These are phyloP conservation scores for Penicillium paxilli DNA, from an alignment of 495 filamentous ascomycete species.

Conservation along the genomic window DNA sequence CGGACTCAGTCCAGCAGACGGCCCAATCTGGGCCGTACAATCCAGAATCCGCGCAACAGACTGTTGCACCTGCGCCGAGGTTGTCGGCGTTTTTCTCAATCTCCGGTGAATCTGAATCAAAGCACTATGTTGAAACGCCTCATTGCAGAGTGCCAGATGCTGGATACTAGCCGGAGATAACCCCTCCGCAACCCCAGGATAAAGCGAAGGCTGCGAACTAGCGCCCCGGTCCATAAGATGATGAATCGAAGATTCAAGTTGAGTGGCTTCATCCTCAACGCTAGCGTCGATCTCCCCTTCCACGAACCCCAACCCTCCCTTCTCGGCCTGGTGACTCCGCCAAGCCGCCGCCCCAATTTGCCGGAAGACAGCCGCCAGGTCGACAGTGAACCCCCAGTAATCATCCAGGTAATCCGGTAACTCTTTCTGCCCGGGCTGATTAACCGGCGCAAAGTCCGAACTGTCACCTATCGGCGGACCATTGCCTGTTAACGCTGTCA, in stretches of 20 bases:
- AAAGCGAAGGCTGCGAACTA: constrained; percentile 34
- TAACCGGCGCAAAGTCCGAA: constrained; percentile 16
- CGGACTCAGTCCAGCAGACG: constrained; percentile 42
- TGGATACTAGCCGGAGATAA: constrained; percentile 34
- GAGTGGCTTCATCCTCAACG: constrained; percentile 30
- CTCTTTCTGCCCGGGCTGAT: constrained; percentile 14
- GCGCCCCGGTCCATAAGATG: constrained; percentile 38
- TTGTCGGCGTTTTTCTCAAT: constrained; percentile 35
- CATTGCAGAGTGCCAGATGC: constrained; percentile 46
- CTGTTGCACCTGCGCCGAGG: constrained; percentile 35
- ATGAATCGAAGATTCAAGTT: constrained; percentile 36
- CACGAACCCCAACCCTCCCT: constrained; percentile 10
- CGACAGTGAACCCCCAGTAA: constrained; percentile 49
- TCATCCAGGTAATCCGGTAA: constrained; percentile 47
- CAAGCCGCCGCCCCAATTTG: constrained; percentile 45
- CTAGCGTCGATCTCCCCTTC: constrained; percentile 24
- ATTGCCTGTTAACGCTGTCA: constrained; percentile 48
- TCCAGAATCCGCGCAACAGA: constrained; percentile 45
- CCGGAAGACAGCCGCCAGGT: constrained; percentile 42
- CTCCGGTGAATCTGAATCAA: constrained; percentile 47
- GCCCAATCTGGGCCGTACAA: constrained; percentile 43
- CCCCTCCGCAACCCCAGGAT: constrained; percentile 40
- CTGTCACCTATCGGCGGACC: constrained; percentile 43
- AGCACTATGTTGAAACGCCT: constrained; percentile 47
- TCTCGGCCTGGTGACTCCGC: constrained; percentile 30